Percentiles rank a stretch among this genome's conserved stretches.
These are phyloP conservation scores for Pseudonectria buxi DNA, from an alignment of 2,329 filamentous ascomycete species.

Conservation along the genomic window DNA sequence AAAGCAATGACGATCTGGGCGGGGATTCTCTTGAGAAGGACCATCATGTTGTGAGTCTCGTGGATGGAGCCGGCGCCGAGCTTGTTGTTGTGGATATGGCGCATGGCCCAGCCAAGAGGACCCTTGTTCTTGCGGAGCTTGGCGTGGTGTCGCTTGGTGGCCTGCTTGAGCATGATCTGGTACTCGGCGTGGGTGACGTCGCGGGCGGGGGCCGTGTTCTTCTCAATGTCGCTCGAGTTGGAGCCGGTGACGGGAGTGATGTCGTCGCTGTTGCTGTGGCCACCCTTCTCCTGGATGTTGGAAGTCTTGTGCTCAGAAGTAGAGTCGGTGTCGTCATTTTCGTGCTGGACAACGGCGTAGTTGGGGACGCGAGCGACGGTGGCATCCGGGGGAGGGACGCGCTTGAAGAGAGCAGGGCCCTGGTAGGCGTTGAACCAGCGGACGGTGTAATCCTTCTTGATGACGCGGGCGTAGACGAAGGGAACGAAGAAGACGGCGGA, in stretches of 20 bases:
- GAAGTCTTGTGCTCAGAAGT: constrained; percentile 3
- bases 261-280: constrained; percentile 30
- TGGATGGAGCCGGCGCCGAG: constrained; percentile 68
- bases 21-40: constrained; percentile 58
- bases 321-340: constrained; percentile 36
- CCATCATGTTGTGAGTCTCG: constrained; percentile 64
- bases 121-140: constrained; percentile 56
- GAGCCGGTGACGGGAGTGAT: constrained; percentile 23
- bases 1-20: constrained; percentile 56
- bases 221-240: constrained; percentile 32
- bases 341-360: constrained; percentile 68
- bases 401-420: constrained; percentile 59
- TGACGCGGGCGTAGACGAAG: constrained; percentile 57
- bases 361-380: constrained; percentile 57
- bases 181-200: constrained; percentile 50
- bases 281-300: not conserved
- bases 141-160: constrained; percentile 52
- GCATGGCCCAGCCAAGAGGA: constrained; percentile 79
- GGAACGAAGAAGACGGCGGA: constrained; percentile 68
- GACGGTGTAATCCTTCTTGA: constrained; percentile 61
- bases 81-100: constrained; percentile 65
- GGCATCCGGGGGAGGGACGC: constrained; percentile 45
- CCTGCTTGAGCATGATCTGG: constrained; percentile 48
- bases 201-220: constrained; percentile 33
- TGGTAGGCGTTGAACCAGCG: constrained; percentile 55